Evolutionary conservation across 306 rosid species (phyloP).

Genomic region (Sphenostylis stenocarpa): DNA sequence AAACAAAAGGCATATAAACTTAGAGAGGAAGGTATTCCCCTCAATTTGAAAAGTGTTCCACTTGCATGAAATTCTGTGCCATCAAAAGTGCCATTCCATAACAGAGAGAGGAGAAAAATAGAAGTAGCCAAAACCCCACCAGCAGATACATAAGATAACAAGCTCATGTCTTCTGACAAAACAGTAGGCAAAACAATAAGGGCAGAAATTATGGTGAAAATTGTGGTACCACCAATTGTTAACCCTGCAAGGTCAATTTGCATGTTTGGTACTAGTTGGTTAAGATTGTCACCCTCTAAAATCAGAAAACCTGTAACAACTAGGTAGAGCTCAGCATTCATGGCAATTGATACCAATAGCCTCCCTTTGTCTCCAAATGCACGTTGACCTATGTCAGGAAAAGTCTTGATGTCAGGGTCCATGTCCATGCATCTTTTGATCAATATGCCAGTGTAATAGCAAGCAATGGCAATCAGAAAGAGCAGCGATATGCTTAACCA

Average conservation of each 20-base stretch:
- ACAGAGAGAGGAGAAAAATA: slow-evolving; percentile 50
- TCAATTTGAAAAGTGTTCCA: slow-evolving; percentile 48
- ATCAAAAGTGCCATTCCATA: slow-evolving; percentile 68
- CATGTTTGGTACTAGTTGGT: slow-evolving; percentile 50
- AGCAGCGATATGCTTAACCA: slow-evolving; percentile 72
- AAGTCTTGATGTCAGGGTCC: slow-evolving; percentile 54
- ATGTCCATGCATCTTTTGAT: slow-evolving; percentile 76
- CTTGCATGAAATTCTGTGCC: slow-evolving; percentile 67
- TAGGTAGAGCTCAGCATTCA: slow-evolving; percentile 67
- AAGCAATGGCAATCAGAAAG: slow-evolving; percentile 45
- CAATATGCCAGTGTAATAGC: slow-evolving; percentile 67
- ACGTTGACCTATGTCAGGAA: slow-evolving; percentile 75
- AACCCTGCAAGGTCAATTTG: slow-evolving; percentile 46
- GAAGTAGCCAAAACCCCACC: slow-evolving; percentile 73
- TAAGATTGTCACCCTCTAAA: slow-evolving; percentile 70
- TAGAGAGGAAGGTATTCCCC: slow-evolving; percentile 62
- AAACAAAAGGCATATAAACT: slow-evolving; percentile 74
- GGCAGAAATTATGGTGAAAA: slow-evolving; percentile 51
- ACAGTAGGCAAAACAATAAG: slow-evolving; percentile 70
- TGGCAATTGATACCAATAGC: slow-evolving; percentile 51
- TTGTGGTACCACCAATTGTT: slow-evolving; percentile 44
- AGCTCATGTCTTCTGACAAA: slow-evolving; percentile 66
- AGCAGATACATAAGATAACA: slow-evolving; percentile 73
- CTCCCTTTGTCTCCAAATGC: slow-evolving; percentile 76
- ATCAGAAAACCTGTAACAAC: slow-evolving; percentile 75